Evolutionary conservation across 805 yeast genomes (phyloP).

Genomic region (Sugiyamaella qingdaonensis): DNA sequence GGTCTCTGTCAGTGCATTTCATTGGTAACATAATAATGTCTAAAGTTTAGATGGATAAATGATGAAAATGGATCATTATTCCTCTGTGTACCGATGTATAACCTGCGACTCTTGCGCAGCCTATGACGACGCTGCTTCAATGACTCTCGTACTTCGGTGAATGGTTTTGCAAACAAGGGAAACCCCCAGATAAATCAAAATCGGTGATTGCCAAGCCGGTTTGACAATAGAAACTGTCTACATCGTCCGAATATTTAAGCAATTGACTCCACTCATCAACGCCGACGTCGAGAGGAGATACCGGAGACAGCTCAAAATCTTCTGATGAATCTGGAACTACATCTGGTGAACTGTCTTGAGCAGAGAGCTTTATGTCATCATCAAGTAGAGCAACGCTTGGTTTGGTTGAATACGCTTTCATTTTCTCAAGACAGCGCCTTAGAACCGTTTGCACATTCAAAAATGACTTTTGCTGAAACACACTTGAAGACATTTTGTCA

Average conservation of each 20-base stretch:
- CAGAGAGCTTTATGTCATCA: neutral
- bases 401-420: neutral
- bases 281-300: neutral
- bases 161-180: too few species aligned
- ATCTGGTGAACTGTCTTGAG: neutral
- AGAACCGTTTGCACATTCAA: neutral
- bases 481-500: neutral
- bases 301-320: neutral
- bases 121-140: too few species aligned
- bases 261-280: neutral
- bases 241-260: neutral
- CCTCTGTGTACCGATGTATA: too few species aligned
- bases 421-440: neutral
- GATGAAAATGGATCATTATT: too few species aligned
- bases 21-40: too few species aligned
- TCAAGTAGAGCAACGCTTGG: neutral
- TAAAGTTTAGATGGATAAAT: too few species aligned
- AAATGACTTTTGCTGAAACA: neutral
- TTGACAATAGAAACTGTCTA: neutral
- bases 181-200: too few species aligned
- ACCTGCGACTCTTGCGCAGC: too few species aligned
- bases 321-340: neutral
- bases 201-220: too few species aligned
- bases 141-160: too few species aligned
- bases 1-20: too few species aligned